phyloP scores from a whole-genome alignment of 2,329 filamentous ascomycete genomes.

The Aspergillus fijiensis region DNA sequence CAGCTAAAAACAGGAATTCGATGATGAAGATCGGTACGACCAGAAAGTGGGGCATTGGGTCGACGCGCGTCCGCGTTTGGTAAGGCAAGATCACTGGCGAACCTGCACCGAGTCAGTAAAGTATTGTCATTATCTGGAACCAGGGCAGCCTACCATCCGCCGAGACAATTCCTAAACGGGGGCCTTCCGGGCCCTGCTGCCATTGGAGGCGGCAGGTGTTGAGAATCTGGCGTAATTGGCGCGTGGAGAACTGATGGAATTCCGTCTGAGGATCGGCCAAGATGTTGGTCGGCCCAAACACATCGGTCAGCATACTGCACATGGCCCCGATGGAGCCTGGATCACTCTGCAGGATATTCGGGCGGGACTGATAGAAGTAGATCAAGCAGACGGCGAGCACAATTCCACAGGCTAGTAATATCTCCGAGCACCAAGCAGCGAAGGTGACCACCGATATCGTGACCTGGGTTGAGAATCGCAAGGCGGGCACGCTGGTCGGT shows the following conservation, averaged over 20 bases:
- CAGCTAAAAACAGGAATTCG: conserved; percentile 34
- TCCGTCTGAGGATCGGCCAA: conserved; percentile 27
- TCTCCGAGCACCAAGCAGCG: conserved; percentile 31
- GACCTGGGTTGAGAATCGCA: conserved; percentile 26
- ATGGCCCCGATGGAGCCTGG: conserved; percentile 36
- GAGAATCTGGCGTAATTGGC: conserved; percentile 32
- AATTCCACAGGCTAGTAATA: conserved; percentile 27
- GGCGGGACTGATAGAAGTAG: conserved; percentile 29
- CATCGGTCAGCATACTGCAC: conserved; percentile 35
- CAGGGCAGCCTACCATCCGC: conserved; percentile 25
- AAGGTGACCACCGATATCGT: conserved; percentile 31
- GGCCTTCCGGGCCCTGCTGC: conserved; percentile 27
- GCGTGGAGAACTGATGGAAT: conserved; percentile 36
- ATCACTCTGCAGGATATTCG: conserved; percentile 33
- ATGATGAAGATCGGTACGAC: conserved; percentile 36
- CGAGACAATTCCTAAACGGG: conserved; percentile 30
- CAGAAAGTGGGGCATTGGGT: conserved; percentile 36
- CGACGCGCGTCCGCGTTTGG: conserved; percentile 24
- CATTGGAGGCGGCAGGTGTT: conserved; percentile 31
- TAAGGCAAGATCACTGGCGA: conserved; percentile 27
- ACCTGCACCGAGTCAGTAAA: conserved; percentile 15
- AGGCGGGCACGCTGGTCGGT: conserved; percentile 23
- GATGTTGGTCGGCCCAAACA: conserved; percentile 31
- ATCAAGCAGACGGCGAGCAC: conserved; percentile 28
- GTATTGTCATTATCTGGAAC: neutral